Percentiles rank a stretch among this genome's conserved stretches.
These are phyloP conservation scores for Phialophora macrospora DNA, from an alignment of 2,329 filamentous ascomycete genomes.

Conservation along the genomic window DNA sequence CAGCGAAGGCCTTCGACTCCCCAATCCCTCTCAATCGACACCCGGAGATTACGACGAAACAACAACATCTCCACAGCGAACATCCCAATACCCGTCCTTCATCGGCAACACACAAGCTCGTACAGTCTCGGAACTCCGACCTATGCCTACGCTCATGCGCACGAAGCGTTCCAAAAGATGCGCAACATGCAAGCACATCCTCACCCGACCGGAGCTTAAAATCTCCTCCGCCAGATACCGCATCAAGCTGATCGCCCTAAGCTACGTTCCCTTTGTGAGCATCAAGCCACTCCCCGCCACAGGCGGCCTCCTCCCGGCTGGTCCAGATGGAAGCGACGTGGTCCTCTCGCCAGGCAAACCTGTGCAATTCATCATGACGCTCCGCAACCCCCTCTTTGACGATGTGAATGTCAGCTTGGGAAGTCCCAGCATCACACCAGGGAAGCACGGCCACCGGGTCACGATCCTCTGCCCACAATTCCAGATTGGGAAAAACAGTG, in stretches of 20 bases:
- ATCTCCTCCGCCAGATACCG: constrained; percentile 87
- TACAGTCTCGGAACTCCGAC: constrained; percentile 76
- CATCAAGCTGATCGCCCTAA: constrained; percentile 85
- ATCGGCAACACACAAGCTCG: constrained; percentile 51
- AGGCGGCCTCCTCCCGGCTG: constrained; percentile 38
- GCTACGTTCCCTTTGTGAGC: constrained; percentile 82
- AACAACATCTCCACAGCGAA: constrained; percentile 30
- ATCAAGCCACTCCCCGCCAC: constrained; percentile 59
- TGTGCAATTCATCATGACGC: constrained; percentile 82
- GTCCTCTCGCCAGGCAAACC: constrained; percentile 57
- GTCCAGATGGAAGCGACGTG: constrained; percentile 47
- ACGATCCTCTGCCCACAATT: constrained; percentile 95
- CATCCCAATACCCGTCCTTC: constrained; percentile 58
- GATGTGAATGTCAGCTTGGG: constrained; percentile 84
- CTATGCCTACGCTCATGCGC: constrained; percentile 79
- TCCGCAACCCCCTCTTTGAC: constrained; percentile 95
- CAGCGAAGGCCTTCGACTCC: constrained; percentile 72
- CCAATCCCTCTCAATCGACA: constrained; percentile 55
- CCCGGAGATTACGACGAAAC: constrained; percentile 33
- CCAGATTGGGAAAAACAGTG: constrained; percentile 91
- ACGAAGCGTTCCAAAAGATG: constrained; percentile 95
- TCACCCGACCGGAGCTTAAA: constrained; percentile 92
- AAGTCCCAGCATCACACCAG: constrained; percentile 78
- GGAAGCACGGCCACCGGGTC: constrained; percentile 75
- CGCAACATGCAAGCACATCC: constrained; percentile 88